These are phyloP conservation scores for Geopyxis carbonaria DNA, from an alignment of 495 filamentous ascomycete genomes.

Conservation along the genomic window DNA sequence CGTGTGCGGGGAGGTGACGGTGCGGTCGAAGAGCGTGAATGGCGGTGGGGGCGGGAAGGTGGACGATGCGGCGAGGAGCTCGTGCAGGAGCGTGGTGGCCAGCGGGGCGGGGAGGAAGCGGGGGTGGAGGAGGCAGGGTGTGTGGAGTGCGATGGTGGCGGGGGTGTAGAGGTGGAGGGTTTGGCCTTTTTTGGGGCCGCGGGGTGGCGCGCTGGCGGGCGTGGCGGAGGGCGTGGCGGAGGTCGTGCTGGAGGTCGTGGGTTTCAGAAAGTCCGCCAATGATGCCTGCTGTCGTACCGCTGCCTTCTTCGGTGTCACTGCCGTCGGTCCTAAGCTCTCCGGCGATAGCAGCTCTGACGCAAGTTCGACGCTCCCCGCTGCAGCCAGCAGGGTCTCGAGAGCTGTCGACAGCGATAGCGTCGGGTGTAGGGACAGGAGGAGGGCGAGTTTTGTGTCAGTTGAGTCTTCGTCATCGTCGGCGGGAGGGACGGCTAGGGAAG, in stretches of 20 bases:
- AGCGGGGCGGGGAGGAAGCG: conserved; percentile 61
- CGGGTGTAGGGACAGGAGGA: conserved; percentile 61
- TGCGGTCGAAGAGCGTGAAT: conserved; percentile 74
- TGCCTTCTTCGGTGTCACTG: too few species aligned
- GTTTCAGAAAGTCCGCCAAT: conserved; percentile 33
- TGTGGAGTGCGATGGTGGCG: conserved; percentile 56
- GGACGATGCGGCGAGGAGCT: conserved; percentile 59
- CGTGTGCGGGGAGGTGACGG: conserved; percentile 67
- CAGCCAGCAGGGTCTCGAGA: conserved; percentile 59
- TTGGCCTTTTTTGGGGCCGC: conserved; percentile 49
- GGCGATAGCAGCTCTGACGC: conserved; percentile 36
- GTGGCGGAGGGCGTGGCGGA: conserved; percentile 13
- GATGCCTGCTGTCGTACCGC: conserved; percentile 44
- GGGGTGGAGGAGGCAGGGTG: conserved; percentile 70
- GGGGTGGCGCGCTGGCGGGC: not conserved
- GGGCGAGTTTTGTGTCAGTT: conserved; percentile 76
- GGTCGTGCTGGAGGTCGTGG: conserved; percentile 21
- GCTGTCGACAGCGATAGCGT: conserved; percentile 43
- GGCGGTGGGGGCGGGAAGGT: conserved; percentile 40
- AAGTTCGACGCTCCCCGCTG: conserved; percentile 56
- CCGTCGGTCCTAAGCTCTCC: too few species aligned
- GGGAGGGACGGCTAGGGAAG: conserved; percentile 3
- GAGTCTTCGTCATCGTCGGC: conserved; percentile 43
- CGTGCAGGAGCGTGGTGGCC: conserved; percentile 54
- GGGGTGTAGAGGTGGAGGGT: conserved; percentile 71